Evolutionary conservation across 2,329 filamentous ascomycete genomes (phyloP), one percentile per base, ranked within the genome.

Genomic region (Trichoderma koningii): DNA sequence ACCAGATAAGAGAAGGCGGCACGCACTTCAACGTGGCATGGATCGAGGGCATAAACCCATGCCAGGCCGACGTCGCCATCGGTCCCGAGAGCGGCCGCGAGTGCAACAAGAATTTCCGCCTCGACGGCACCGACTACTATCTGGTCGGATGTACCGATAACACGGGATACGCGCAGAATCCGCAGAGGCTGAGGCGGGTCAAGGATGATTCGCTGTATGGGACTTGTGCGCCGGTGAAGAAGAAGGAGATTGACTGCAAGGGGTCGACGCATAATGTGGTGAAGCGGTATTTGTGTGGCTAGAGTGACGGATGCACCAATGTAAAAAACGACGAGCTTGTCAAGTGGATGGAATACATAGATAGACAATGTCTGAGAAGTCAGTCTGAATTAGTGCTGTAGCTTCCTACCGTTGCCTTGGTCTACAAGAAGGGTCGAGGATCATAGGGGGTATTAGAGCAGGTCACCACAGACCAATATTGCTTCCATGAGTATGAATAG

Each of bases 11-110:
- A 42, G 56, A 51, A 1, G 56, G 56, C 0, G 34, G 34, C 3
- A 60, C 45, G 15, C 47, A 60, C 7, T 60, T 19, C 34, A 60
- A 60, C 17, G 56, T 60, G 15, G 56, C 56, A 19, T 60, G 56
- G 56, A 41, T 51, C 17, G 56, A 60, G 38, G 56, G 56, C 3
- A 9, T 60, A 5, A 26, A 41, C 10, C 56, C 56, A n/a, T 60
- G 56, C 30, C 38, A 6, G 1, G 15, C 19, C 2, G 45, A 60
- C 28, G 45, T 42, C 7, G 56, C 23, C 7, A 60, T 60, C 9
- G 56, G 45, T 6, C 56, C 45, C 2, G 56, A 60, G 12, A 60
- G 56, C 21, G 45, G 45, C 0, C 10, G 19, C 12, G 30, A 28
- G 21, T 60, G 56, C 19, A 51, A 60, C 41, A 45, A 34, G 7